Conservation (phyloP, 2,329 filamentous ascomycete species). For the Akanthomyces uredinophilus region DNA sequence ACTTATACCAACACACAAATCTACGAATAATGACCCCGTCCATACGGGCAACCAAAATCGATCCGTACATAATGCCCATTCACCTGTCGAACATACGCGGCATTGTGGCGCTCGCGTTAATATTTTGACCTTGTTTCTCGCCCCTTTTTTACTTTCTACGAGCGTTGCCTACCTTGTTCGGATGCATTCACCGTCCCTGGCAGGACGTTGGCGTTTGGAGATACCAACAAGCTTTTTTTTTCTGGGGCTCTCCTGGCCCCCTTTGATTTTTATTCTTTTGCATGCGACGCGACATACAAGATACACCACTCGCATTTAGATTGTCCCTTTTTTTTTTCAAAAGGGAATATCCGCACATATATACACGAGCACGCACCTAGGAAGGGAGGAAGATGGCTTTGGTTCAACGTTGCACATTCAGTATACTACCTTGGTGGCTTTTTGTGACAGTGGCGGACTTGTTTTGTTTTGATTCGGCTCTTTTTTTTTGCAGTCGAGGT, state of each 20-base stretch:
- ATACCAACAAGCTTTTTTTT: conserved; percentile 18
- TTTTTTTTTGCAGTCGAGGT: neutral
- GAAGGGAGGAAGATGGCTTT: neutral
- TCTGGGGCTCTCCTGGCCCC: neutral
- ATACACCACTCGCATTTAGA: conserved; percentile 13
- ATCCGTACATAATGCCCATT: conserved; percentile 6
- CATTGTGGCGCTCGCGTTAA: conserved; percentile 2
- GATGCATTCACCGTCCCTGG: conserved; percentile 18
- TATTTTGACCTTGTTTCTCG: neutral
- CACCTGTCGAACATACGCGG: neutral
- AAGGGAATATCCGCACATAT: neutral
- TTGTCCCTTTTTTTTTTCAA: neutral
- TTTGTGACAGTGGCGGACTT: neutral
- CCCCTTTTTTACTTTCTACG: neutral
- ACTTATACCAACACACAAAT: neutral
- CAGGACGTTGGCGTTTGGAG: conserved; percentile 22
- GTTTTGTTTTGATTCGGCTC: neutral
- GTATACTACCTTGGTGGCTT: neutral
- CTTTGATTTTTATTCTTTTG: neutral
- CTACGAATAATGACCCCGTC: conserved; percentile 13
- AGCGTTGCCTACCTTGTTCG: conserved; percentile 1
- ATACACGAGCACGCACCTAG: neutral
- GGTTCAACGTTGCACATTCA: neutral
- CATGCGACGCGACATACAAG: neutral
- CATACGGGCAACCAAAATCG: neutral